A percentile compares a stretch with the other conserved stretches of the same genome.
These are phyloP conservation scores for Penicillium sp. DNA, from an alignment of 2,329 filamentous ascomycete genomes.

Conservation along the genomic window DNA sequence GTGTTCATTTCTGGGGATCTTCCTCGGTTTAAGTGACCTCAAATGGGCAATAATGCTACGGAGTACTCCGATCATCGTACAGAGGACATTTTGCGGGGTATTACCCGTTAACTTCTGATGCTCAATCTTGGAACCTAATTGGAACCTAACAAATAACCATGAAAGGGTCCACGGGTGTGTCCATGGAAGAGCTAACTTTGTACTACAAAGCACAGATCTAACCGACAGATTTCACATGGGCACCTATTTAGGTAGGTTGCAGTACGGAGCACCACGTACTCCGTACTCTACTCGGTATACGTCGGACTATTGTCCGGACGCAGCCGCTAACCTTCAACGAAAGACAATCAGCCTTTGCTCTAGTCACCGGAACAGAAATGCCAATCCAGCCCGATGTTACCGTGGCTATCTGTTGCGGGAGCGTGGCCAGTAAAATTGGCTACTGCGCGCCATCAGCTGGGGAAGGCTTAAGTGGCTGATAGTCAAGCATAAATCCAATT, in stretches of 20 bases:
- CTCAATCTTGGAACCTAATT: neutral
- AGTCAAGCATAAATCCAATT: constrained; percentile 8
- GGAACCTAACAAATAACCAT: neutral
- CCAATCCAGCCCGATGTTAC: constrained; percentile 25
- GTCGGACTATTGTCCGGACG: neutral
- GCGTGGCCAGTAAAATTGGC: constrained; percentile 20
- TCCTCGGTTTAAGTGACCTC: neutral
- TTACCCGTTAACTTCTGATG: neutral
- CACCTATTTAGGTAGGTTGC: neutral
- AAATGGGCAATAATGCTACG: too few relatives aligned
- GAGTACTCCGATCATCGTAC: neutral
- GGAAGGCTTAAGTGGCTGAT: constrained; percentile 12
- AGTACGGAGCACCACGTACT: neutral
- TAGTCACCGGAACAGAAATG: constrained; percentile 10
- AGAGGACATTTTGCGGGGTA: neutral
- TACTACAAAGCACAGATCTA: neutral
- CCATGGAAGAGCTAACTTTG: neutral
- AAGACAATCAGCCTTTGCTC: neutral
- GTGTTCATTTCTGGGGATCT: neutral
- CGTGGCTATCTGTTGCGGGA: constrained; percentile 15
- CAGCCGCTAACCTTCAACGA: neutral
- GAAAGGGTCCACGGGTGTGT: neutral
- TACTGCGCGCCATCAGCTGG: constrained; percentile 15
- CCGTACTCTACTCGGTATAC: too few relatives aligned
- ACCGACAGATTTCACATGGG: neutral